Evolutionary conservation across 306 rosid species (phyloP).

Genomic region (Malus orientalis): DNA sequence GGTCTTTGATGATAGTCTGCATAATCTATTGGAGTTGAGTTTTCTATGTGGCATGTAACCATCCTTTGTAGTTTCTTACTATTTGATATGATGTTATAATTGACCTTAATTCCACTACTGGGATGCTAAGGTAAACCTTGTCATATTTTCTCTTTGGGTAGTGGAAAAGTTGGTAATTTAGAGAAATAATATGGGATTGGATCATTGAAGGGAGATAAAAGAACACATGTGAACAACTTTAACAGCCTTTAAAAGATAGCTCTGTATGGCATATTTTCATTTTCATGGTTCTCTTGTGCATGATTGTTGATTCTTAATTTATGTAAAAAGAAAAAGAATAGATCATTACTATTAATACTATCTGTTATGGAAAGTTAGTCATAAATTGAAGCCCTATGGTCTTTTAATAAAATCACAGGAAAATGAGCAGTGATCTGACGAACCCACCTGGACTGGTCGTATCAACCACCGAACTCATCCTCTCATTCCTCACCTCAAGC

Average conservation of each 20-base stretch:
- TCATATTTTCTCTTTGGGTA: too few species aligned
- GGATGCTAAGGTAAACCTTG: neutral
- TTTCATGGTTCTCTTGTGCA: neutral
- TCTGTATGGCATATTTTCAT: neutral
- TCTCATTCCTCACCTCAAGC: constrained; percentile 41
- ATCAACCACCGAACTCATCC: constrained; percentile 38
- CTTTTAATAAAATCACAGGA: neutral
- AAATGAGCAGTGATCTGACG: constrained; percentile 8
- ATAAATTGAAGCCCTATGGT: too few species aligned
- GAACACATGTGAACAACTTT: neutral
- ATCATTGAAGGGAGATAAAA: neutral
- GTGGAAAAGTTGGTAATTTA: too few species aligned
- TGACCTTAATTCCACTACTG: neutral
- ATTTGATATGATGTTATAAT: neutral
- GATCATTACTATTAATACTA: too few species aligned
- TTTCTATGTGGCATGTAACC: neutral
- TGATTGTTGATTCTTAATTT: neutral
- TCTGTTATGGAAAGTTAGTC: too few species aligned
- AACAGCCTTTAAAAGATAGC: neutral
- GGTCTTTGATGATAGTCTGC: neutral
- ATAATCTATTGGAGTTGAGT: neutral
- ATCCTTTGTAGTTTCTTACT: neutral
- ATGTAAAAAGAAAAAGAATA: too few species aligned
- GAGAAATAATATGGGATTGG: too few species aligned
- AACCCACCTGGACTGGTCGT: constrained; percentile 47